Percentiles rank a stretch among this genome's conserved stretches.
Conservation (phyloP, 2,329 filamentous ascomycete genomes). For the Aspergillus sp. region DNA sequence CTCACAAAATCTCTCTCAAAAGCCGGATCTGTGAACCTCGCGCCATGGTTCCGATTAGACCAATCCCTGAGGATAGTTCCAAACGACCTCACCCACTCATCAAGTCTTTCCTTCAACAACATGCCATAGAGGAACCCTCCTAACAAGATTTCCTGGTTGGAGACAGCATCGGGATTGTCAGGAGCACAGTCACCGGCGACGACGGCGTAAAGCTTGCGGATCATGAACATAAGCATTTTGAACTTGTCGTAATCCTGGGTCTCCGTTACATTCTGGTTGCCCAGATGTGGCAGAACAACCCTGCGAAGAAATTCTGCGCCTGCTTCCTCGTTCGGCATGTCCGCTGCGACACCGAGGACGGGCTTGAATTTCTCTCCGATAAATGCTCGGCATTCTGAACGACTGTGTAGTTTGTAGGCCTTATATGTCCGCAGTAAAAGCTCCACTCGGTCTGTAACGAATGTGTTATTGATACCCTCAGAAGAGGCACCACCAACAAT, state of each 20-base stretch:
- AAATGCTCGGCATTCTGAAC: constrained; percentile 78
- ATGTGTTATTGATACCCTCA: constrained; percentile 80
- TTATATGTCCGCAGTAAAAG: constrained; percentile 91
- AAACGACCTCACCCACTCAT: constrained; percentile 79
- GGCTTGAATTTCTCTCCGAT: constrained; percentile 89
- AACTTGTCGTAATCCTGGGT: constrained; percentile 90
- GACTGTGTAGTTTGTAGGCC: constrained; percentile 78
- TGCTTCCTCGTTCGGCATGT: constrained; percentile 82
- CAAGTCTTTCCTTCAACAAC: constrained; percentile 91
- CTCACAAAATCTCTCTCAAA: constrained; percentile 78
- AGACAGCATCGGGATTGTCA: constrained; percentile 94
- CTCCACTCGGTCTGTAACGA: constrained; percentile 92
- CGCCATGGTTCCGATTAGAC: constrained; percentile 51
- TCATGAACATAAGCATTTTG: constrained; percentile 91
- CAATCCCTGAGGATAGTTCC: constrained; percentile 55
- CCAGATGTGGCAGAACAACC: constrained; percentile 88
- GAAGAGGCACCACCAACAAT: constrained; percentile 76
- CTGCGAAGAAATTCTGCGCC: constrained; percentile 88
- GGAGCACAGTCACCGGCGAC: constrained; percentile 89
- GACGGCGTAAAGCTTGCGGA: constrained; percentile 88
- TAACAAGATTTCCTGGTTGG: constrained; percentile 92
- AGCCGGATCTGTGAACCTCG: constrained; percentile 69
- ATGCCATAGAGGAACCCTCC: constrained; percentile 92
- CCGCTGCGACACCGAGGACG: constrained; percentile 79
- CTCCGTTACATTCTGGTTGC: constrained; percentile 79